These are phyloP conservation scores for Phytophthora pisi DNA, from an alignment of 352 stramenopile species.

Conservation along the genomic window DNA sequence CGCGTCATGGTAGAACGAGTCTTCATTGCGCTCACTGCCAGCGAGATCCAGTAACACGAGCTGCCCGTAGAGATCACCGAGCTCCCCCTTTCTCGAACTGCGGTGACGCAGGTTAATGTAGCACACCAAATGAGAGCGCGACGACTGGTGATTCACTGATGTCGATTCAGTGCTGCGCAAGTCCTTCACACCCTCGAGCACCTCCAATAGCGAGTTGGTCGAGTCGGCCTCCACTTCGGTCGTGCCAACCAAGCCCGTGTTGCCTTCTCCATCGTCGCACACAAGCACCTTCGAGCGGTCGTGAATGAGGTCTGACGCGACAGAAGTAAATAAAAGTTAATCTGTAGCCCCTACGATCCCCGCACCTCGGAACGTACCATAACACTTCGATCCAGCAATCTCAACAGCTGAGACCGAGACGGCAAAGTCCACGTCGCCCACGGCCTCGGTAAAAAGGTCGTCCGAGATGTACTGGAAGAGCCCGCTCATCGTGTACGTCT, in stretches of 20 bases:
- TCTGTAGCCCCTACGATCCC: background rate
- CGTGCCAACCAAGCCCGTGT: constrained; percentile 67
- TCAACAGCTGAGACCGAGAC: constrained; percentile 63
- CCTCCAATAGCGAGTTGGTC: constrained; percentile 61
- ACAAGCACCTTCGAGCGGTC: constrained; percentile 68
- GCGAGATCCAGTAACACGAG: constrained; percentile 71
- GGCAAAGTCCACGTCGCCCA: constrained; percentile 53
- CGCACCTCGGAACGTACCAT: constrained; percentile 33
- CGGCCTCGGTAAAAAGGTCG: constrained; percentile 62
- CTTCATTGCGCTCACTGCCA: constrained; percentile 78
- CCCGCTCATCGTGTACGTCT: constrained; percentile 87
- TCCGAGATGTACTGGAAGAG: constrained; percentile 82
- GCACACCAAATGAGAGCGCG: constrained; percentile 72
- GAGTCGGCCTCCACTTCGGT: constrained; percentile 59
- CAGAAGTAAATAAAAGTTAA: background rate
- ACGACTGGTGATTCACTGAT: constrained; percentile 76
- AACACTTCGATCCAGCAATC: constrained; percentile 71
- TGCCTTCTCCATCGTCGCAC: constrained; percentile 72
- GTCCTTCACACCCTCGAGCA: constrained; percentile 71
- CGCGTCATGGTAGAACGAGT: constrained; percentile 80
- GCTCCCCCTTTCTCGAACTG: constrained; percentile 9
- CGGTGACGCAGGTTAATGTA: constrained; percentile 59
- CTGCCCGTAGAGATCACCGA: constrained; percentile 48
- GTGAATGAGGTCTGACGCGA: constrained; percentile 46
- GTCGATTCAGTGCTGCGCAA: constrained; percentile 83